These are phyloP conservation scores for Ambrosiella cleistominuta DNA, from an alignment of 2,329 filamentous ascomycete genomes.

Conservation along the genomic window DNA sequence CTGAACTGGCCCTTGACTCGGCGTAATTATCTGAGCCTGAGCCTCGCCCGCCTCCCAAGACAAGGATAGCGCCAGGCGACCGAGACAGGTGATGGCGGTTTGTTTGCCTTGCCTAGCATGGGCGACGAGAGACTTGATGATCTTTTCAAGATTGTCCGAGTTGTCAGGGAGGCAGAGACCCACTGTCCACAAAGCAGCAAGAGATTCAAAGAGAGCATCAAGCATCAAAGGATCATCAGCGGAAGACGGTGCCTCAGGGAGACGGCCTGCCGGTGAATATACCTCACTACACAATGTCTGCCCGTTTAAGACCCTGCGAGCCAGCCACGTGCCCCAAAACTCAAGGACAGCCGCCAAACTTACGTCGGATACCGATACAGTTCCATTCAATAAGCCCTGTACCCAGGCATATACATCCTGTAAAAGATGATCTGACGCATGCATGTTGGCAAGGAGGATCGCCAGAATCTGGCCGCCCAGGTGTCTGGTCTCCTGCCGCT, in stretches of 20 bases:
- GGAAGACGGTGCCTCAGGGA: slow-evolving; percentile 18
- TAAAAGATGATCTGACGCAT: too few species aligned
- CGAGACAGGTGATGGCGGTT: slow-evolving; percentile 63
- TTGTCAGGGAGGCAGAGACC: slow-evolving; percentile 22
- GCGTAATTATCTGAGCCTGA: slow-evolving; percentile 11
- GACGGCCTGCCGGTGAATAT: slow-evolving; percentile 19
- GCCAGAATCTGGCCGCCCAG: too few species aligned
- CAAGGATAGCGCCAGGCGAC: slow-evolving; percentile 52
- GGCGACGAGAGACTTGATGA: slow-evolving; percentile 45
- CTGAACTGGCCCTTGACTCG: slow-evolving; percentile 24
- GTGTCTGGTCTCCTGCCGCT: too few species aligned
- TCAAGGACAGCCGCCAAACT: too few species aligned
- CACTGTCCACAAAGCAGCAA: slow-evolving; percentile 30
- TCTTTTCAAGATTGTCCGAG: slow-evolving; percentile 16
- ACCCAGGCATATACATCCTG: too few species aligned
- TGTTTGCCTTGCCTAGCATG: slow-evolving; percentile 69
- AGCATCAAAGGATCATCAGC: slow-evolving; percentile 21
- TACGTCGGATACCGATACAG: too few species aligned
- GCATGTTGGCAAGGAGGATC: too few species aligned
- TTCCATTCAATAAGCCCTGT: too few species aligned
- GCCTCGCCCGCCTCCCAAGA: slow-evolving; percentile 19
- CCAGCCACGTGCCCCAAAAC: slow-evolving; percentile 19
- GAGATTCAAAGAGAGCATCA: slow-evolving; percentile 27
- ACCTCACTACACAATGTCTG: slow-evolving; percentile 17
- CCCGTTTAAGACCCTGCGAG: slow-evolving; percentile 28